Conservation (phyloP, 768 basidiomycete genomes). For the Auricularia cornea region DNA sequence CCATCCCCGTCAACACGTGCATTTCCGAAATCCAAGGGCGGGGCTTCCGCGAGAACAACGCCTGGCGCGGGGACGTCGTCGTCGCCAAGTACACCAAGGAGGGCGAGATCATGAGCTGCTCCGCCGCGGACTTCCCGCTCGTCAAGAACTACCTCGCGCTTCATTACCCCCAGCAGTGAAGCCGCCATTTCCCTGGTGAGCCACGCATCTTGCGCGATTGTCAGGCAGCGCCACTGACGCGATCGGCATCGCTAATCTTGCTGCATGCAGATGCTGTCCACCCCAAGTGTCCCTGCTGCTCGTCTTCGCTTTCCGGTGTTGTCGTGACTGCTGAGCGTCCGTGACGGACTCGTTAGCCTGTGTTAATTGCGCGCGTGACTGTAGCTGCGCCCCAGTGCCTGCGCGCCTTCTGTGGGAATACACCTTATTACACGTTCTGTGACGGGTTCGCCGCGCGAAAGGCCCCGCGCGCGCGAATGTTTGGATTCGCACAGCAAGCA, state of each 20-base stretch:
- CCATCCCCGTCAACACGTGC: constrained; percentile 71
- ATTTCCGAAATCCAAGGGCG: constrained; percentile 67
- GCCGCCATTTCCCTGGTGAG: not conserved
- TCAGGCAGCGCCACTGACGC: no score
- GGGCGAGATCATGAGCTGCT: constrained; percentile 53
- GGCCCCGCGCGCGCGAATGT: no score
- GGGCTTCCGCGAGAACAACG: constrained; percentile 48
- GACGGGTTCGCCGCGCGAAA: no score
- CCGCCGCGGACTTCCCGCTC: constrained; percentile 81
- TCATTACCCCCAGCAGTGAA: not conserved
- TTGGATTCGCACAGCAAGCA: no score
- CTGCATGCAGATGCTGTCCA: not conserved
- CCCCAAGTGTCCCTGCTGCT: not conserved
- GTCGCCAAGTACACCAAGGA: constrained; percentile 59
- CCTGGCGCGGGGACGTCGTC: constrained; percentile 77
- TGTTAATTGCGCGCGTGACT: not conserved
- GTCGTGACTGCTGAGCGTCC: not conserved
- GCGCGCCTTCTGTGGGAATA: no score
- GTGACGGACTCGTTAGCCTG: not conserved
- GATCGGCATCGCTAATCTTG: not conserved
- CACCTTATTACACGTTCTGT: no score
- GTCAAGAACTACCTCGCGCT: constrained; percentile 60
- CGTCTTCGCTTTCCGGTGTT: not conserved
- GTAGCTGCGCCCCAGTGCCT: no score
- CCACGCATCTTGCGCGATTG: no score